Percentiles rank a stretch among this genome's conserved stretches.
These are phyloP conservation scores for Hura crepitans DNA, from an alignment of 441 rosid genomes.

Conservation along the genomic window DNA sequence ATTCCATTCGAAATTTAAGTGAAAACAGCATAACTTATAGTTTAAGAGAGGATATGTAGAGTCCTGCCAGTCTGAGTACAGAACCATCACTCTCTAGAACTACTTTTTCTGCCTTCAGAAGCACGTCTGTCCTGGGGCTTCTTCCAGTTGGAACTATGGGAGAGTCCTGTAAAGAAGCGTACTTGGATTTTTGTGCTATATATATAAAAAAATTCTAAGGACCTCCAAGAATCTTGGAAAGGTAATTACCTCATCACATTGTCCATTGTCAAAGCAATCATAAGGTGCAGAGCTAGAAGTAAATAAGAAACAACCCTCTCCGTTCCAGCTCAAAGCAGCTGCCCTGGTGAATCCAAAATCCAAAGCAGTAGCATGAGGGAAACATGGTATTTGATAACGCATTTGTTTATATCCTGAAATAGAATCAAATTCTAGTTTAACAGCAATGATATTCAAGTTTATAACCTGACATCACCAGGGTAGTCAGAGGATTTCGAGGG, in stretches of 20 bases:
- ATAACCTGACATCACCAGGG: slow-evolving; percentile 73
- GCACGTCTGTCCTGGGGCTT: slow-evolving; percentile 77
- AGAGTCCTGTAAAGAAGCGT: slow-evolving; percentile 50
- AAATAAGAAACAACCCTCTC: slow-evolving; percentile 80
- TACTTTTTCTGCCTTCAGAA: slow-evolving; percentile 69
- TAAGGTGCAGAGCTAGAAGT: slow-evolving; percentile 84
- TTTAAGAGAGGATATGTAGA: slow-evolving; percentile 76
- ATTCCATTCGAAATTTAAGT: not conserved
- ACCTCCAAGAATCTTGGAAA: not conserved
- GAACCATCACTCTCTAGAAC: slow-evolving; percentile 70
- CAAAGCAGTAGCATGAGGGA: slow-evolving; percentile 7
- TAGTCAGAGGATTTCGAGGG: slow-evolving; percentile 73
- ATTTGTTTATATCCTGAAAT: not conserved
- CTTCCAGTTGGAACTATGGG: slow-evolving; percentile 74
- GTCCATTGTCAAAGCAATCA: slow-evolving; percentile 73
- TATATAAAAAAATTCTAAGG: not conserved
- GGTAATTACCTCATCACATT: slow-evolving; percentile 58
- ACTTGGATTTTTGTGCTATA: slow-evolving; percentile 3
- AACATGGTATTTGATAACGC: not conserved
- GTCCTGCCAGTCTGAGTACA: slow-evolving; percentile 83
- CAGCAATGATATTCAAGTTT: slow-evolving; percentile 7
- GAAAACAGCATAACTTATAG: slow-evolving; percentile 6
- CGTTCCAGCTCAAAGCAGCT: slow-evolving; percentile 81
- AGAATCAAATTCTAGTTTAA: not conserved
- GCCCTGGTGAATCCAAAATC: slow-evolving; percentile 37